Percentiles rank a stretch among this genome's conserved stretches.
These are phyloP conservation scores for Hortaea werneckii DNA, from an alignment of 2,329 filamentous ascomycete genomes.

Conservation along the genomic window DNA sequence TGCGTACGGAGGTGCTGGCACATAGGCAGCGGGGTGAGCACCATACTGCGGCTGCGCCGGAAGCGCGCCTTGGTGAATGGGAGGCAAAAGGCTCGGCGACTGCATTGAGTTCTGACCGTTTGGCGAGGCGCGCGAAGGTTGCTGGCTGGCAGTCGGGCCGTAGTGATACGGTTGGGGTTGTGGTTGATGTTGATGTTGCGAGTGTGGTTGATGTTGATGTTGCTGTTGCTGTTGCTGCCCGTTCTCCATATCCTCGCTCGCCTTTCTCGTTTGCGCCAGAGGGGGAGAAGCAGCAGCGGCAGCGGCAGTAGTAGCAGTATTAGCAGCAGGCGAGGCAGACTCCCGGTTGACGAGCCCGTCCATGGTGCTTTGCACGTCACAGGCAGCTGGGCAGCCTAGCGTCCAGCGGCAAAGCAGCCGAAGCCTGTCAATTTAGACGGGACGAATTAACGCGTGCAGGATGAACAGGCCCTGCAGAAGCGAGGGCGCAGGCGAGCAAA, in stretches of 20 bases:
- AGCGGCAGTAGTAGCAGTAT: background rate
- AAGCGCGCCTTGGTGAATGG: conserved; percentile 18
- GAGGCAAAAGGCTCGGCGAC: conserved; percentile 5
- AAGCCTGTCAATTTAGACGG: background rate
- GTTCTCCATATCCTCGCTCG: conserved; percentile 1
- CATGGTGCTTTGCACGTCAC: background rate
- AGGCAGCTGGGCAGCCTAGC: background rate
- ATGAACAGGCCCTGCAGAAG: background rate
- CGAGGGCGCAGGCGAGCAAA: background rate
- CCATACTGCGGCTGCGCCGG: conserved; percentile 16
- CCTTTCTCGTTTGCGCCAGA: background rate
- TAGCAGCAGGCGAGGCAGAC: background rate
- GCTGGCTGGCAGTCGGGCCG: background rate
- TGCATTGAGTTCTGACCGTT: conserved; percentile 3
- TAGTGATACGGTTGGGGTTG: background rate
- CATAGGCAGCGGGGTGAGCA: conserved; percentile 14
- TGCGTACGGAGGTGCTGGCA: conserved; percentile 9
- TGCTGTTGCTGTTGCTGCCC: conserved; percentile 1
- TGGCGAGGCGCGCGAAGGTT: conserved; percentile 1
- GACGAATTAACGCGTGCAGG: background rate
- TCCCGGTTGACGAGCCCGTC: background rate
- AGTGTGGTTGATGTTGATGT: background rate
- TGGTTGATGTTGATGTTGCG: conserved; percentile 1
- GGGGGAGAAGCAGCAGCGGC: background rate
- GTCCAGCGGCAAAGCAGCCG: background rate